These are phyloP conservation scores for Quercus tomentella DNA, from an alignment of 331 rosid genomes.

Conservation along the genomic window DNA sequence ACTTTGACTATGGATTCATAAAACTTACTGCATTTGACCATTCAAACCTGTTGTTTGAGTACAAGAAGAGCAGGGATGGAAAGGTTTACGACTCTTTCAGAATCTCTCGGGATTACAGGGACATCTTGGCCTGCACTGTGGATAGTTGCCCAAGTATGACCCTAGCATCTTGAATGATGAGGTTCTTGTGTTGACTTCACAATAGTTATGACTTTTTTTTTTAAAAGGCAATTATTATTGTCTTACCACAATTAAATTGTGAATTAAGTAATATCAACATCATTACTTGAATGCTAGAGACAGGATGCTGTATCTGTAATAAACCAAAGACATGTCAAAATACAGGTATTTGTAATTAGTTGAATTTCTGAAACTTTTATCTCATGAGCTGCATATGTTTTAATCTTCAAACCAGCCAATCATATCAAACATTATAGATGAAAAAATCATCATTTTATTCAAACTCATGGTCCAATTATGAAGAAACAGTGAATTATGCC, in stretches of 20 bases:
- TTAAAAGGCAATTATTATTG: not conserved
- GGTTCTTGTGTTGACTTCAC: not conserved
- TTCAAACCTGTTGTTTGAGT: constrained; percentile 68
- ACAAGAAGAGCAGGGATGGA: constrained; percentile 77
- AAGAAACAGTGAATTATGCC: not conserved
- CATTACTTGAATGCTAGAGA: not conserved
- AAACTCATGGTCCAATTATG: not conserved
- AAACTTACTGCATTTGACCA: constrained; percentile 64
- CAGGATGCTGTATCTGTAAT: not conserved
- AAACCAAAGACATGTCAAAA: not conserved
- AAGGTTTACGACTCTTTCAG: constrained; percentile 61
- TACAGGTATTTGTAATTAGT: too few species aligned
- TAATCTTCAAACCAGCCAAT: too few species aligned
- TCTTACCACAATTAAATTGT: not conserved
- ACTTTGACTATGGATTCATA: constrained; percentile 58
- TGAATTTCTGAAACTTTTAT: too few species aligned
- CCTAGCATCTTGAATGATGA: constrained; percentile 38
- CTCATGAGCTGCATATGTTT: too few species aligned
- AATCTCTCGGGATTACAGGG: constrained; percentile 59
- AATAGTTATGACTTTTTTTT: not conserved
- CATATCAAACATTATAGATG: too few species aligned
- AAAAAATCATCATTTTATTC: too few species aligned
- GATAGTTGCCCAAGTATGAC: constrained; percentile 58
- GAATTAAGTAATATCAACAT: not conserved
- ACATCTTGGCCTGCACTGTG: constrained; percentile 67